Percentiles rank a stretch among this genome's conserved stretches.
These are phyloP conservation scores for Straminergon stramineum DNA, from an alignment of 225 moss, liverwort and hornwort genomes.

Conservation along the genomic window DNA sequence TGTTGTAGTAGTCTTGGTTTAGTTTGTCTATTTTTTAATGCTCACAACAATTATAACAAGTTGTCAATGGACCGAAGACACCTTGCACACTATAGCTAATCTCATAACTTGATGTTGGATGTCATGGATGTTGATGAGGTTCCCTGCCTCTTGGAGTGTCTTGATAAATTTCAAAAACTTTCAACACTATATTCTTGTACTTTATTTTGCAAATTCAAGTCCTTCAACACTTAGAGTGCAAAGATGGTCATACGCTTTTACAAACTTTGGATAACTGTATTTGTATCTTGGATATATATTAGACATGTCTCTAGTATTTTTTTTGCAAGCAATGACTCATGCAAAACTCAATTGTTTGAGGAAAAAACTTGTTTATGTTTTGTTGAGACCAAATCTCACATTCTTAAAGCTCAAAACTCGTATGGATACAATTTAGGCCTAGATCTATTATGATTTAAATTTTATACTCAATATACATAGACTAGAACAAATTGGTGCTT, in stretches of 20 bases:
- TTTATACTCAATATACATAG: too few species aligned
- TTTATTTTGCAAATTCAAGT: background rate
- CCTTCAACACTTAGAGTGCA: background rate
- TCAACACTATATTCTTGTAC: background rate
- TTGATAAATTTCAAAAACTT: too few species aligned
- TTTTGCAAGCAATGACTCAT: too few species aligned
- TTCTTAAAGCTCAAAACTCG: too few species aligned
- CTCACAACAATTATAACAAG: background rate
- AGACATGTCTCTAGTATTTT: too few species aligned
- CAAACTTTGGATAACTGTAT: background rate
- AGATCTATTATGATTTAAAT: too few species aligned
- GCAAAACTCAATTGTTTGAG: too few species aligned
- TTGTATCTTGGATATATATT: background rate
- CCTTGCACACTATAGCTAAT: background rate
- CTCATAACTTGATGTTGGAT: background rate
- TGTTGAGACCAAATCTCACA: too few species aligned
- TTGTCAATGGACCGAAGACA: background rate
- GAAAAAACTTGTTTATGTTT: too few species aligned
- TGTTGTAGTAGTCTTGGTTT: background rate
- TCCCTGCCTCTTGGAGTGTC: background rate
- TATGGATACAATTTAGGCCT: too few species aligned
- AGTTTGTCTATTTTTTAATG: background rate
- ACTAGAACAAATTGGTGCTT: too few species aligned
- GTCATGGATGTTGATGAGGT: background rate
- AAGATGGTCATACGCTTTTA: background rate